These are phyloP conservation scores for Quercus ilex DNA, from an alignment of 306 rosid genomes.

Conservation along the genomic window DNA sequence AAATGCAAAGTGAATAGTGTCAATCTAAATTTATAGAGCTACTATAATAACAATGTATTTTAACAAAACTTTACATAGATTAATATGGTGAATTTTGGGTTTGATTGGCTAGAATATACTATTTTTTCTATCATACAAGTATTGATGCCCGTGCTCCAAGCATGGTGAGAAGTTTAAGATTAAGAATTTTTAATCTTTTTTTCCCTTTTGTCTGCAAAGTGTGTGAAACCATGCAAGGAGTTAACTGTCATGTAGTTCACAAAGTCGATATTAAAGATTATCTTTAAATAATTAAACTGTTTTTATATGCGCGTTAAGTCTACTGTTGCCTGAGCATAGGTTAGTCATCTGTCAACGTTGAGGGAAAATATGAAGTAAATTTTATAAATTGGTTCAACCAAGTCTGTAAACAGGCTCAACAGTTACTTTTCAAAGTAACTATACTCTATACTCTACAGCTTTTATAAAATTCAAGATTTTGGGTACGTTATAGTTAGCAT, in stretches of 20 bases:
- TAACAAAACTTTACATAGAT: too few relatives aligned
- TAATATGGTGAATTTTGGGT: too few relatives aligned
- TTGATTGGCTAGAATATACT: too few relatives aligned
- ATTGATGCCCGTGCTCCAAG: too few relatives aligned
- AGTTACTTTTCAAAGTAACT: neutral
- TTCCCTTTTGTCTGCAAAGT: too few relatives aligned
- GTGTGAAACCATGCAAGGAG: neutral
- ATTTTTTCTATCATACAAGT: too few relatives aligned
- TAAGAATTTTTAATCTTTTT: too few relatives aligned
- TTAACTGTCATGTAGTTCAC: neutral
- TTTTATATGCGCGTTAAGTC: neutral
- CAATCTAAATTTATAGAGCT: too few relatives aligned
- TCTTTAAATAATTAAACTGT: too few relatives aligned
- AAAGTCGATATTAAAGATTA: neutral
- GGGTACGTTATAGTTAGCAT: neutral
- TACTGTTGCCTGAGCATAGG: neutral
- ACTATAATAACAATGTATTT: too few relatives aligned
- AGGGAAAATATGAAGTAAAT: neutral
- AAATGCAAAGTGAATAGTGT: too few relatives aligned
- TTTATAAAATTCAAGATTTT: neutral
- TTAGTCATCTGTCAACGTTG: neutral
- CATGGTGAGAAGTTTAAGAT: too few relatives aligned
- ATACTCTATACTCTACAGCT: neutral
- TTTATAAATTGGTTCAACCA: neutral
- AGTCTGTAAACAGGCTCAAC: neutral